Evolutionary conservation across 768 basidiomycete genomes (phyloP), one percentile per base, ranked within the genome.

Genomic region (Termitomyces sp.): DNA sequence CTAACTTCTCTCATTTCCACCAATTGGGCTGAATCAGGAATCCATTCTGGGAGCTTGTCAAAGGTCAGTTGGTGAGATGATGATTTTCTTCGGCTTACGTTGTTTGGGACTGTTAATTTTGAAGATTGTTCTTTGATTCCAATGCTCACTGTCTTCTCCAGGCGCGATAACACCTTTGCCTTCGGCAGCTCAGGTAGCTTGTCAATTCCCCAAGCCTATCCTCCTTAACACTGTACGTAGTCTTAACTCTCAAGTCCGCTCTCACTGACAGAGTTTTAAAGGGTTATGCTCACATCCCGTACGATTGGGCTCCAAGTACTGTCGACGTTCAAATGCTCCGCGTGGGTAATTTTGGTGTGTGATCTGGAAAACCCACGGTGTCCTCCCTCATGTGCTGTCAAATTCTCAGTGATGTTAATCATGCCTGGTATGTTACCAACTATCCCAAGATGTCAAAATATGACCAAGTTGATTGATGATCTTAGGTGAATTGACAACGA

Each of bases 41-140:
- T 70, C 87, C 88, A 4, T 89, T 92, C 70, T 92, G 91, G 89
- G 81, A 92, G 64, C 67, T 91, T 36, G 88, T 92, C 55, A 93
- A 91, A 75, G 84, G 85, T 82, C 53, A n/a, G 61, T 57, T 57
- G 47, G 29, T 49, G 20, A 12, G n/a, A 62, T 57, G 29, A 42
- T 38, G 5, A 17, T 15, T 38, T 57, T 52, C 38, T 20, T 43
- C 57, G 17, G 5, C 45, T 47, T 34, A 48, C 40, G n/a, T 48
- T 37, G 15, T 37, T 46, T 31, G 7, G n/a, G 17, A 5, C 40
- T 45, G 45, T 42, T 51, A 57, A 57, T 34, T n/a, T 43, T 12
- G 25, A 8, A 25, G 52, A 15, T 11, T 50, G 37, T 50, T 38
- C 43, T 12, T 54, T 29, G 14, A 36, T 51, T 46, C 54, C 37